phyloP scores from a whole-genome alignment of 768 basidiomycete species.

The Amanita brunnescens region DNA sequence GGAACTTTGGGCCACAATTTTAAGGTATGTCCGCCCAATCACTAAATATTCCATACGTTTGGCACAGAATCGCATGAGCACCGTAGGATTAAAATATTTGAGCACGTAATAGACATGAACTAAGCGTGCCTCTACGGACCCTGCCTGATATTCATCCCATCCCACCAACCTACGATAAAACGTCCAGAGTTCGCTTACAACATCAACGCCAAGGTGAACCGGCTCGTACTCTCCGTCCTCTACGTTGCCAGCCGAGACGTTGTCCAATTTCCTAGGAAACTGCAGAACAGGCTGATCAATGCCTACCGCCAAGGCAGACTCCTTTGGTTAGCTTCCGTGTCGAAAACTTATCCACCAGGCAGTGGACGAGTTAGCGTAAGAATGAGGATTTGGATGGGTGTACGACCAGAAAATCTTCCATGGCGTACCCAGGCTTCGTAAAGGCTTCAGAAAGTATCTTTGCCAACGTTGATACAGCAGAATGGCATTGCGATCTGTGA shows the following conservation, averaged over 20 bases:
- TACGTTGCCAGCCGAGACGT: no score
- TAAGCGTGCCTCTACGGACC: no score
- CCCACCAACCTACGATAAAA: no score
- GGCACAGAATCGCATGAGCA: no score
- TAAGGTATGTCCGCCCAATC: no score
- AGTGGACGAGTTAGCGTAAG: background rate
- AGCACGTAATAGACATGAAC: no score
- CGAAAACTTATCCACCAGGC: conserved; percentile 59
- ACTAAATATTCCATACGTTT: no score
- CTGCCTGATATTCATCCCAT: no score
- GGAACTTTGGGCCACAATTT: no score
- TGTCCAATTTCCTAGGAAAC: background rate
- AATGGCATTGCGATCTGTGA: conserved; percentile 75
- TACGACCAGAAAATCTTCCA: conserved; percentile 93
- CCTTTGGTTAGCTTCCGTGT: conserved; percentile 71
- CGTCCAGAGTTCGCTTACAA: background rate
- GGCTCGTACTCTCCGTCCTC: background rate
- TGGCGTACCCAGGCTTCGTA: conserved; percentile 82
- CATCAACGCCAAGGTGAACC: background rate
- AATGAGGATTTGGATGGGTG: background rate
- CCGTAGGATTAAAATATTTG: no score
- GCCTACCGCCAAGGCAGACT: conserved; percentile 51
- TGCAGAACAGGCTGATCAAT: conserved; percentile 17
- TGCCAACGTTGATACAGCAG: conserved; percentile 78
- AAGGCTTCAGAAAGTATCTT: conserved; percentile 87